Percentiles rank a stretch among this genome's conserved stretches.
These are phyloP conservation scores for Polygonum aviculare DNA, from an alignment of 148 eudicot genomes.

Conservation along the genomic window DNA sequence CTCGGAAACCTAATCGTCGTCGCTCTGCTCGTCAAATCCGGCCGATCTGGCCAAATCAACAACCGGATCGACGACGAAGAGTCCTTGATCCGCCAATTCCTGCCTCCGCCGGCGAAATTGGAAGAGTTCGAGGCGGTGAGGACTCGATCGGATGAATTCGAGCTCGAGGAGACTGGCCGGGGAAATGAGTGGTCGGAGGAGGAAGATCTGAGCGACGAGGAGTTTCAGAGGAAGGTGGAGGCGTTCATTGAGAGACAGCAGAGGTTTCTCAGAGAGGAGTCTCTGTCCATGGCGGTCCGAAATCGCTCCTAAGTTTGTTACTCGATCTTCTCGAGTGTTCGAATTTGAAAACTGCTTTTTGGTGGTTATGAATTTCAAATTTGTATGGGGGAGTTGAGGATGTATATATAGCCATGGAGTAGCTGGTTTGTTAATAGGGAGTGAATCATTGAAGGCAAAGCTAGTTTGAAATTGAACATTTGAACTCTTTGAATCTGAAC, in stretches of 20 bases:
- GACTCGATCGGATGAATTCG: not conserved
- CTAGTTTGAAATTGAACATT: no score
- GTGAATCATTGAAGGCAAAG: no score
- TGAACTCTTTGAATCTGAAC: not conserved
- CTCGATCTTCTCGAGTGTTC: no score
- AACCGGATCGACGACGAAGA: not conserved
- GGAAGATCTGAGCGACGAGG: conserved; percentile 54
- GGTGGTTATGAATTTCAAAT: not conserved
- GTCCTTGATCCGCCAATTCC: not conserved
- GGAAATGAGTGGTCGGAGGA: conserved; percentile 13
- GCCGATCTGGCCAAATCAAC: not conserved
- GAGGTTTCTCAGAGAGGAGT: conserved; percentile 26
- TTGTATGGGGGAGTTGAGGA: no score
- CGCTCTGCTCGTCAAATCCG: conserved; percentile 17
- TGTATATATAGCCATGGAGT: not conserved
- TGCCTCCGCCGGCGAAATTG: not conserved
- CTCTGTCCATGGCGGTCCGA: not conserved
- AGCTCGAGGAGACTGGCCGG: conserved; percentile 16
- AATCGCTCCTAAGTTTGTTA: not conserved
- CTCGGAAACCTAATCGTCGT: conserved; percentile 49
- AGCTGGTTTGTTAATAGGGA: not conserved
- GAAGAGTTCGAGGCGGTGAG: not conserved
- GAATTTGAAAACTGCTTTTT: not conserved
- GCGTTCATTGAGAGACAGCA: conserved; percentile 47
- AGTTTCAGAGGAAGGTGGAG: conserved; percentile 49